Conservation (phyloP, 108 stramenopile species). For the Mayamaea pseudoterrestris region DNA sequence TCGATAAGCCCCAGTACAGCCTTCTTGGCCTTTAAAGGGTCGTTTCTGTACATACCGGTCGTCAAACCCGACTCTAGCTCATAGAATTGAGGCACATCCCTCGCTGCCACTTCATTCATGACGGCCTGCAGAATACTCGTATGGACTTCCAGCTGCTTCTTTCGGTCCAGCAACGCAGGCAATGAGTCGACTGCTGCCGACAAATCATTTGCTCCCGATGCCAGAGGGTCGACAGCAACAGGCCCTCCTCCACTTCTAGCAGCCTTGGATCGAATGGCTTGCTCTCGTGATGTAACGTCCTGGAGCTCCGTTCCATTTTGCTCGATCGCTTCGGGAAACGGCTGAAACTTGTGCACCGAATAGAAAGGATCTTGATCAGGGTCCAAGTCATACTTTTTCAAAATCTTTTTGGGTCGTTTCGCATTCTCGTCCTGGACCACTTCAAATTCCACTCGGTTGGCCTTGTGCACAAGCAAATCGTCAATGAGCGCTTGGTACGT, state of each 20-base stretch:
- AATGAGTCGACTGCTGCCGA: slow-evolving; percentile 89
- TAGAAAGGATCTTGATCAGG: slow-evolving; percentile 84
- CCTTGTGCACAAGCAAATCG: slow-evolving; percentile 81
- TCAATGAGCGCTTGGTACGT: slow-evolving; percentile 95
- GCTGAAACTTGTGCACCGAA: slow-evolving; percentile 78
- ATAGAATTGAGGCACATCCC: slow-evolving; percentile 94
- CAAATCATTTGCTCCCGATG: slow-evolving; percentile 40
- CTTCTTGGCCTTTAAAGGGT: slow-evolving; percentile 54
- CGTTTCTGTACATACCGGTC: slow-evolving; percentile 72
- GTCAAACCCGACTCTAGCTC: slow-evolving; percentile 83
- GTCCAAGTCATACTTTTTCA: slow-evolving; percentile 90
- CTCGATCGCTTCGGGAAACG: slow-evolving; percentile 97
- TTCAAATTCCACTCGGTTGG: slow-evolving; percentile 86
- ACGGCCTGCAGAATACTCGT: slow-evolving; percentile 93
- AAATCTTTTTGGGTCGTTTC: slow-evolving; percentile 34
- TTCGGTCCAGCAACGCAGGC: slow-evolving; percentile 87
- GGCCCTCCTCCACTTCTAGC: slow-evolving; percentile 18
- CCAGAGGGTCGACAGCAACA: slow-evolving; percentile 16
- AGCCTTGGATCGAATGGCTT: slow-evolving; percentile 60
- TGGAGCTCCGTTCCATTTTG: slow-evolving; percentile 89
- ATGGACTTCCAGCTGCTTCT: slow-evolving; percentile 92
- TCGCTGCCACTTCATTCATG: slow-evolving; percentile 92
- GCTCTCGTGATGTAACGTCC: slow-evolving; percentile 71
- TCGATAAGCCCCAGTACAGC: slow-evolving; percentile 66
- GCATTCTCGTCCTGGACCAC: slow-evolving; percentile 27